Percentiles rank a stretch among this genome's conserved stretches.
Conservation (phyloP, 768 basidiomycete genomes). For the Boletellus sp. region DNA sequence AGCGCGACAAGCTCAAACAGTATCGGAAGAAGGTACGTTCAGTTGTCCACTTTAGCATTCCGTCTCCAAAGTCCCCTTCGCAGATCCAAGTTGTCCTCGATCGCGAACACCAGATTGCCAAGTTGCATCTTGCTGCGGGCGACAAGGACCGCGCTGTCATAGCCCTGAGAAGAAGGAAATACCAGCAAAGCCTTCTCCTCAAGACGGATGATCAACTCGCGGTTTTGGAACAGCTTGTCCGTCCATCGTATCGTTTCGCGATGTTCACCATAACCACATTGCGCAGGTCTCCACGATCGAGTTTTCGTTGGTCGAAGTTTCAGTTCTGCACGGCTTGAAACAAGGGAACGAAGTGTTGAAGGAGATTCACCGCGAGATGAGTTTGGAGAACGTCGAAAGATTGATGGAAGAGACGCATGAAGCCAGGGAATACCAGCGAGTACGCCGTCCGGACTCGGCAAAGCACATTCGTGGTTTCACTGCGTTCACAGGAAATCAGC, state of each 20-base stretch:
- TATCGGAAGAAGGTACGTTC: conserved; percentile 85
- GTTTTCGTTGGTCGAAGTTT: conserved; percentile 90
- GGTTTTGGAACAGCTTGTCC: conserved; percentile 82
- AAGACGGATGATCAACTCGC: conserved; percentile 92
- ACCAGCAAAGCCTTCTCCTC: conserved; percentile 80
- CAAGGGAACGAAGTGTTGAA: conserved; percentile 93
- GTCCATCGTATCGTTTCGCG: conserved; percentile 22
- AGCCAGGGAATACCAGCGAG: conserved; percentile 87
- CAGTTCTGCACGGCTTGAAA: conserved; percentile 87
- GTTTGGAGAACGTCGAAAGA: conserved; percentile 87
- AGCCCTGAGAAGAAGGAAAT: conserved; percentile 87
- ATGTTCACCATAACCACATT: neutral
- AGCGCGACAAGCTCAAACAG: conserved; percentile 91
- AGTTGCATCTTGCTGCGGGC: conserved; percentile 71
- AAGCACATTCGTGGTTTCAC: neutral
- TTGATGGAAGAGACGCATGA: conserved; percentile 91
- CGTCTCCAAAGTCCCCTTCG: neutral
- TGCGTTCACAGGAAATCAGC: conserved; percentile 74
- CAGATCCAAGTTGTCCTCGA: conserved; percentile 87
- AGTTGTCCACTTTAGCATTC: neutral
- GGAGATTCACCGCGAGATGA: conserved; percentile 93
- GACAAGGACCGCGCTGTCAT: conserved; percentile 85
- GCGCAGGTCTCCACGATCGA: conserved; percentile 91
- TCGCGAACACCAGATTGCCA: conserved; percentile 87
- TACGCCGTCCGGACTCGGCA: conserved; percentile 33